Evolutionary conservation across 495 filamentous ascomycete genomes (phyloP).

Genomic region (Penicillium lagena): DNA sequence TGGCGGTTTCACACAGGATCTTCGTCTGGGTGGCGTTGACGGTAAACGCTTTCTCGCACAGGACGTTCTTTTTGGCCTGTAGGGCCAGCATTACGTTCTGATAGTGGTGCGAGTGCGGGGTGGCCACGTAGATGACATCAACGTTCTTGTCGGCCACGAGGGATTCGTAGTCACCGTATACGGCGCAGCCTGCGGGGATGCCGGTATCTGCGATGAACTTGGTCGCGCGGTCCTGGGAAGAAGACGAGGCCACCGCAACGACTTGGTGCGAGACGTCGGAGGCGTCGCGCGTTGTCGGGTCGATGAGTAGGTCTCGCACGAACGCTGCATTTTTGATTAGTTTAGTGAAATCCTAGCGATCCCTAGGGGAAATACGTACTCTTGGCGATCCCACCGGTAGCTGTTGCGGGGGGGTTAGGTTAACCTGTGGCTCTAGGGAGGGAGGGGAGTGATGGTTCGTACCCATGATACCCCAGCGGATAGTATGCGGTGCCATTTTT

Average conservation of each 20-base stretch:
- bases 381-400: conserved; percentile 74
- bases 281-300: conserved; percentile 65
- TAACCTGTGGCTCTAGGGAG: neutral
- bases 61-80: conserved; percentile 77
- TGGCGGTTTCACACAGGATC: conserved; percentile 67
- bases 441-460: conserved; percentile 5
- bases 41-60: conserved; percentile 92
- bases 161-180: conserved; percentile 76
- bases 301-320: conserved; percentile 72
- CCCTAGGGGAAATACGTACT: conserved; percentile 35
- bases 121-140: conserved; percentile 89
- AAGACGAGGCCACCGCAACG: conserved; percentile 76
- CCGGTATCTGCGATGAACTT: conserved; percentile 64
- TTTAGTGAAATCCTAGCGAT: neutral
- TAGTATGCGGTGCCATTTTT: conserved; percentile 33
- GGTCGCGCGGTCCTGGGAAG: conserved; percentile 57
- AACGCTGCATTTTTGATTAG: conserved; percentile 46
- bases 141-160: conserved; percentile 71
- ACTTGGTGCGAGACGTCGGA: conserved; percentile 73
- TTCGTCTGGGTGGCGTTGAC: conserved; percentile 78
- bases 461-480: conserved; percentile 77
- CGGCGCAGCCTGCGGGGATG: conserved; percentile 57
- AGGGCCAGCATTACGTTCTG: conserved; percentile 80
- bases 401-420: conserved; percentile 27
- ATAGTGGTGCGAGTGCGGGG: conserved; percentile 93